Evolutionary conservation across 2,329 filamentous ascomycete species (phyloP).

Genomic region (Hypoxylon sp.): DNA sequence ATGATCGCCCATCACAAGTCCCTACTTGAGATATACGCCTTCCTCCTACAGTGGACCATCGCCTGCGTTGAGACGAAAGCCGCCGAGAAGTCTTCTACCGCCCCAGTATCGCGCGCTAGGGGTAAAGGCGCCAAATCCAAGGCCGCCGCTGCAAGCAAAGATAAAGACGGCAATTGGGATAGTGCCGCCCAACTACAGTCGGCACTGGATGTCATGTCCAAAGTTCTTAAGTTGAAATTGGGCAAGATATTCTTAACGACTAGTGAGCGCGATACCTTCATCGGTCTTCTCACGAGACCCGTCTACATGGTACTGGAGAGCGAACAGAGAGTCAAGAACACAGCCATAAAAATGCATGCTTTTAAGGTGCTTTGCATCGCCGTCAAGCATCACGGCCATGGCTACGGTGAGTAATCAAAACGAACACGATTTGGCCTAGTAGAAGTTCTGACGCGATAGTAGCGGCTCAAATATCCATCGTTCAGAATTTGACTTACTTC

Average conservation of each 20-base stretch:
- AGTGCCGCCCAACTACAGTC: conserved; percentile 88
- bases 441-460: conserved; percentile 45
- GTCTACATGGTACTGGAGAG: conserved; percentile 96
- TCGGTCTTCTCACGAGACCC: conserved; percentile 90
- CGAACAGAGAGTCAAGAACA: conserved; percentile 91
- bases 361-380: conserved; percentile 98
- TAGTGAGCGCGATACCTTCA: conserved; percentile 94
- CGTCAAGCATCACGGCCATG: conserved; percentile 97
- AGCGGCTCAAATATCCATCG: conserved; percentile 97
- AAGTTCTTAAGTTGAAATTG: conserved; percentile 92
- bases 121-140: conserved; percentile 83
- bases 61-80: conserved; percentile 95
- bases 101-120: conserved; percentile 78
- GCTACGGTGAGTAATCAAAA: conserved; percentile 76
- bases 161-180: conserved; percentile 87
- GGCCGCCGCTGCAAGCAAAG: conserved; percentile 70
- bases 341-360: conserved; percentile 91
- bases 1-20: conserved; percentile 88
- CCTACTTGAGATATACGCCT: conserved; percentile 93
- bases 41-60: conserved; percentile 94
- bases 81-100: conserved; percentile 85
- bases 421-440: not conserved
- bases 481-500: conserved; percentile 97
- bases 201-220: conserved; percentile 94
- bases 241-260: conserved; percentile 95